A percentile compares a stretch with the other conserved stretches of the same genome.
phyloP scores from a whole-genome alignment of 306 rosid genomes.

The Cucurbita pepo region DNA sequence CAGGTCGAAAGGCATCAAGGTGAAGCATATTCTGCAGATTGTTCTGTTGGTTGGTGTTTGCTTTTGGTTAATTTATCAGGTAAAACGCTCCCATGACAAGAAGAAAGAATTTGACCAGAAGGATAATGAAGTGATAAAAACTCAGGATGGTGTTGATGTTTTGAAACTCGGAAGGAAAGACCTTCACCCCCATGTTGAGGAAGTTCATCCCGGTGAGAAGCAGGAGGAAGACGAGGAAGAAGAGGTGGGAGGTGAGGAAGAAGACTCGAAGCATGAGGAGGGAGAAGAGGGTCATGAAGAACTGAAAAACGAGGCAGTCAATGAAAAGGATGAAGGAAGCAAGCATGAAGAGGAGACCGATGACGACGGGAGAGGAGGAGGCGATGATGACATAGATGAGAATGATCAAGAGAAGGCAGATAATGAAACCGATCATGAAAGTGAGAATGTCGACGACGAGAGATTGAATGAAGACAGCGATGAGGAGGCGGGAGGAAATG shows the following conservation, averaged over 20 bases:
- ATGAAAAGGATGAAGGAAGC: constrained; percentile 41
- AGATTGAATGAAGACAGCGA: constrained; percentile 33
- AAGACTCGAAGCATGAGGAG: constrained; percentile 26
- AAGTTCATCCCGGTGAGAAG: constrained; percentile 19
- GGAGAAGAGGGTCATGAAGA: constrained; percentile 9
- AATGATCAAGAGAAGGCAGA: constrained; percentile 49
- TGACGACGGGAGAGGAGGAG: constrained; percentile 45
- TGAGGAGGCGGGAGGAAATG: constrained; percentile 27
- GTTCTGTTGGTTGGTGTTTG: constrained; percentile 65
- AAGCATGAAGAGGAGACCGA: constrained; percentile 35
- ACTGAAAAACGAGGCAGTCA: constrained; percentile 27
- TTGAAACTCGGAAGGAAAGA: constrained; percentile 69
- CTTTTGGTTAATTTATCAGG: constrained; percentile 88
- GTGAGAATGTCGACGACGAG: constrained; percentile 46
- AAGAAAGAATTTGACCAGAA: constrained; percentile 44
- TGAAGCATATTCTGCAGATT: constrained; percentile 69
- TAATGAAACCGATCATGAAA: constrained; percentile 32
- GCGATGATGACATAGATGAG: constrained; percentile 67
- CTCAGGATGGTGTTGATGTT: constrained; percentile 18
- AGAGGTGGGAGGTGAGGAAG: constrained; percentile 39
- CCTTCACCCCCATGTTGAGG: constrained; percentile 31
- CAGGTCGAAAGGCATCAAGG: constrained; percentile 62
- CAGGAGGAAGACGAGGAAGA: constrained; percentile 69
- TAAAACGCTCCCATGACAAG: constrained; percentile 88
- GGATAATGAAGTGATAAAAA: constrained; percentile 18